Conservation (phyloP, 1,284 basidiomycete species). For the Papiliotrema terrestris region DNA sequence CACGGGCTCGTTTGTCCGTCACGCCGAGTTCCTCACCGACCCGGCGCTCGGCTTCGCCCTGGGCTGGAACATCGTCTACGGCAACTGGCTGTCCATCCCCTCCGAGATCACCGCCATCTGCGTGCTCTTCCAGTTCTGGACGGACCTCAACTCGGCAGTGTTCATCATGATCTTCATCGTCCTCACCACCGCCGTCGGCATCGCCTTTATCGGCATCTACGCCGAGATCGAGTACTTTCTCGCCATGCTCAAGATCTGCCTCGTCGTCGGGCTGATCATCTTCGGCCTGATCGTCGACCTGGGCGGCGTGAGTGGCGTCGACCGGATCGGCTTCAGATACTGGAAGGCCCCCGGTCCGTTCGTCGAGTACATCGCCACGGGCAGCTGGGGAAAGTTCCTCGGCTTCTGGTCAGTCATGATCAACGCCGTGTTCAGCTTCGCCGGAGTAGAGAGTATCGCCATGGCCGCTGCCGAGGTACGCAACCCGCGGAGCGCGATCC, state of each 20-base stretch:
- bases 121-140: conserved; percentile 26
- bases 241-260: conserved; percentile 69
- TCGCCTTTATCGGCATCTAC: conserved; percentile 23
- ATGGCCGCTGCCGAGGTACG: conserved; percentile 36
- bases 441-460: conserved; percentile 29
- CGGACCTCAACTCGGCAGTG: conserved; percentile 11
- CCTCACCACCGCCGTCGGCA: conserved; percentile 9
- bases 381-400: conserved; percentile 1
- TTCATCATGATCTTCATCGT: conserved; percentile 22
- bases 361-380: conserved; percentile 5
- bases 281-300: conserved; percentile 60
- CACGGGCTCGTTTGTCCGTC: conserved; percentile 26
- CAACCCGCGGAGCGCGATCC: conserved; percentile 29
- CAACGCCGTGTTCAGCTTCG: conserved; percentile 32
- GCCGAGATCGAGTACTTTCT: conserved; percentile 73
- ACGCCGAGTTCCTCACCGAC: conserved; percentile 59
- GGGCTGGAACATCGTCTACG: conserved; percentile 57
- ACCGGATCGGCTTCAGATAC: conserved; percentile 40
- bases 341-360: conserved; percentile 47
- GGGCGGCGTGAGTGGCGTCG: conserved; percentile 38
- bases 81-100: conserved; percentile 24
- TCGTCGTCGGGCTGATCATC: conserved; percentile 58
- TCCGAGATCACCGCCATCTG: conserved; percentile 23
- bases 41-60: conserved; percentile 74
- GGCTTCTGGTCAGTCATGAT: conserved; percentile 24